A percentile compares a stretch with the other conserved stretches of the same genome.
phyloP scores from a whole-genome alignment of 345 rosid species.

The Ceriops decandra region DNA sequence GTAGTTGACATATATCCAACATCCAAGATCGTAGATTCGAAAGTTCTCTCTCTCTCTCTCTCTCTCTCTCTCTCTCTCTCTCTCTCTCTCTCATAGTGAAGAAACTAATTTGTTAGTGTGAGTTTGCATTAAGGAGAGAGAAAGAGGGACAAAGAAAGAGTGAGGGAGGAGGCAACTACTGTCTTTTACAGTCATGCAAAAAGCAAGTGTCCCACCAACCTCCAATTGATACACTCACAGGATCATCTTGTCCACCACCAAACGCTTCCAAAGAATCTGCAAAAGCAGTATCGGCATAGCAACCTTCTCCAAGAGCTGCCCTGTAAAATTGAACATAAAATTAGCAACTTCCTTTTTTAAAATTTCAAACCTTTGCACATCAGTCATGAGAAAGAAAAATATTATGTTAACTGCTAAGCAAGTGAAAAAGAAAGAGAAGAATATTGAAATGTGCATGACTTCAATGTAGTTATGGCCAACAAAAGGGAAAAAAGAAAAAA shows the following conservation, averaged over 20 bases:
- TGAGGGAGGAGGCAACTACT: not conserved
- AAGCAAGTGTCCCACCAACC: constrained; percentile 38
- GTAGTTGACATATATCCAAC: no score
- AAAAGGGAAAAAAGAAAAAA: not conserved
- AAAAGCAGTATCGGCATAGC: constrained; percentile 52
- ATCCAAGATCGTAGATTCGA: no score
- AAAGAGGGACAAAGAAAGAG: not conserved
- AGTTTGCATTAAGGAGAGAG: not conserved
- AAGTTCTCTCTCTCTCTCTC: not conserved
- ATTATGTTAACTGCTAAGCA: not conserved
- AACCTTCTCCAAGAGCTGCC: constrained; percentile 71
- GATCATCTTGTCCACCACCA: constrained; percentile 89
- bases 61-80: not conserved
- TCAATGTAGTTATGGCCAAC: no score
- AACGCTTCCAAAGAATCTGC: constrained; percentile 77
- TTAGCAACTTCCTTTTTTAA: not conserved
- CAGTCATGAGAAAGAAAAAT: not conserved
- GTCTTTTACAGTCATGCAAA: not conserved
- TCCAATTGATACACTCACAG: constrained; percentile 77
- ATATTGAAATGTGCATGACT: not conserved
- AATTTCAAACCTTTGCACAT: not conserved
- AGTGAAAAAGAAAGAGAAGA: not conserved
- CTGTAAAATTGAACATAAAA: constrained; percentile 30
- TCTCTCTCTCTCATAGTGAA: no score
- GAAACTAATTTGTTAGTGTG: not conserved